Percentiles rank a stretch among this genome's conserved stretches.
Conservation (phyloP, 768 basidiomycete genomes). For the Serendipita sp. region DNA sequence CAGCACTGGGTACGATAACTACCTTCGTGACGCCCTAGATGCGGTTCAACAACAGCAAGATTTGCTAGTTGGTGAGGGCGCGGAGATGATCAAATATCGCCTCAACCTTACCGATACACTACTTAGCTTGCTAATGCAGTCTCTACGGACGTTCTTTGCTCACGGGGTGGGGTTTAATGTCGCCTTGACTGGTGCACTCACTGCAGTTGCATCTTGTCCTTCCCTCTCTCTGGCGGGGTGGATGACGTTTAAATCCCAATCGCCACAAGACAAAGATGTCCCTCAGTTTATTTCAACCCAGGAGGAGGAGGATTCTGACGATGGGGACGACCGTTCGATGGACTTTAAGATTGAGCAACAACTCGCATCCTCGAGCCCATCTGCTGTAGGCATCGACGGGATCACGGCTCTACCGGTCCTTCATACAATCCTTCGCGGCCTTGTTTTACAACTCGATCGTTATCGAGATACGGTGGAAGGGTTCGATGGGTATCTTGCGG, state of each 20-base stretch:
- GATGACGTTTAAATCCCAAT: constrained; percentile 46
- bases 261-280: constrained; percentile 12
- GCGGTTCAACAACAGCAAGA: constrained; percentile 44
- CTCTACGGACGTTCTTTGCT: constrained; percentile 62
- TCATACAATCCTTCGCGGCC: constrained; percentile 62
- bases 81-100: constrained; percentile 16
- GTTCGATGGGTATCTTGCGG: constrained; percentile 71
- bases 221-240: constrained; percentile 77
- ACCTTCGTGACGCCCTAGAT: constrained; percentile 57
- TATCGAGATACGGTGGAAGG: constrained; percentile 59
- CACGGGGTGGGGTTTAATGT: constrained; percentile 81
- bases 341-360: constrained; percentile 59
- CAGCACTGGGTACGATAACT: constrained; percentile 75
- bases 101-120: constrained; percentile 66
- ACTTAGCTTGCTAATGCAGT: constrained; percentile 51
- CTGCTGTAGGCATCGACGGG: constrained; percentile 55
- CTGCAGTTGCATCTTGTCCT: constrained; percentile 70
- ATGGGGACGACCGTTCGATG: constrained; percentile 66
- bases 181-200: constrained; percentile 67
- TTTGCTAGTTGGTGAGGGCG: constrained; percentile 32
- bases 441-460: constrained; percentile 65
- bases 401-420: constrained; percentile 54
- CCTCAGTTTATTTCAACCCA: constrained; percentile 5
- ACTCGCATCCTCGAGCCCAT: constrained; percentile 36
- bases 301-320: constrained; percentile 22